These are phyloP conservation scores for Aspergillus jensenii DNA, from an alignment of 2,329 filamentous ascomycete species.

Conservation along the genomic window DNA sequence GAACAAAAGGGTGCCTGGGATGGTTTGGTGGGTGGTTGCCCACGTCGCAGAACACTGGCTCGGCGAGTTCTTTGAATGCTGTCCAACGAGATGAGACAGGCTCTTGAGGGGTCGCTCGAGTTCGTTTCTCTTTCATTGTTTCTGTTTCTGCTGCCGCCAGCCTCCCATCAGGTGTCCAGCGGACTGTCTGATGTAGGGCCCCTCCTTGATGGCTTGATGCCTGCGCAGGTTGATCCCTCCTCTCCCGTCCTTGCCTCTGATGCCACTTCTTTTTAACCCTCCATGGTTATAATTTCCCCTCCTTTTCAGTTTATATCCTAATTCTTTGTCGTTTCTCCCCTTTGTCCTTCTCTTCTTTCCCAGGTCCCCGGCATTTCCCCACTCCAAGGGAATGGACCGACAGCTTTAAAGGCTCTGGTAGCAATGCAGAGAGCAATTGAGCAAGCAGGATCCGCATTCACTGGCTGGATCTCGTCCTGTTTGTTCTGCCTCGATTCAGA, in stretches of 20 bases:
- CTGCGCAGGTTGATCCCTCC: conserved; percentile 13
- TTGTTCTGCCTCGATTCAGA: conserved; percentile 30
- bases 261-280: not conserved
- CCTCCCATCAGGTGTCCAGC: not conserved
- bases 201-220: not conserved
- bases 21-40: conserved; percentile 4
- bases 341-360: conserved; percentile 11
- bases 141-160: conserved; percentile 11
- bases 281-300: not conserved
- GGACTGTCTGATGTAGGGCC: not conserved
- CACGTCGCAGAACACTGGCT: conserved; percentile 8
- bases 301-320: not conserved
- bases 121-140: not conserved
- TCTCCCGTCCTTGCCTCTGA: conserved; percentile 7
- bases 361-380: conserved; percentile 11
- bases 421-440: conserved; percentile 37
- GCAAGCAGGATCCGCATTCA: conserved; percentile 41
- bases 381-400: conserved; percentile 30
- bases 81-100: not conserved
- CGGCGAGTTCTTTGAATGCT: not conserved
- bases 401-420: conserved; percentile 29
- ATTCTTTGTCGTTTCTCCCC: not conserved
- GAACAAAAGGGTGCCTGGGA: conserved; percentile 10
- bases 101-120: not conserved
- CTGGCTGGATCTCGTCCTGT: conserved; percentile 42